Conservation (phyloP, 2,329 filamentous ascomycete genomes). For the Tothia fuscella region DNA sequence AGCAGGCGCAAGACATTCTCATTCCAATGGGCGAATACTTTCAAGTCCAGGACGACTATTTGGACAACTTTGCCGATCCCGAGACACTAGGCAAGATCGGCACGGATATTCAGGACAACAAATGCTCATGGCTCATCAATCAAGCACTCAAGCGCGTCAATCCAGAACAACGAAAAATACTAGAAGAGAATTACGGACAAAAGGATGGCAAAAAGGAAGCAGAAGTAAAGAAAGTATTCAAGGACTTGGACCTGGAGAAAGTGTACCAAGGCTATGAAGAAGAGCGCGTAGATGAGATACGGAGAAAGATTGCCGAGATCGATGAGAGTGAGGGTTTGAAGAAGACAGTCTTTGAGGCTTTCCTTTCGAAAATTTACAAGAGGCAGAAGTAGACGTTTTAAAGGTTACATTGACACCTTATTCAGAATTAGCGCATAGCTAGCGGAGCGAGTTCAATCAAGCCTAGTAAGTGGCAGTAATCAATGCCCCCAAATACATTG, state of each 20-base stretch:
- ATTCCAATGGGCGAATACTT: slow-evolving; percentile 98
- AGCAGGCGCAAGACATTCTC: slow-evolving; percentile 79
- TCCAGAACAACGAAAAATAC: slow-evolving; percentile 73
- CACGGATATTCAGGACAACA: slow-evolving; percentile 98
- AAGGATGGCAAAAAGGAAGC: slow-evolving; percentile 79
- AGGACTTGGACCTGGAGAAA: slow-evolving; percentile 73
- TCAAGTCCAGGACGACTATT: slow-evolving; percentile 97
- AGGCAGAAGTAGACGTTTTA: slow-evolving; percentile 77
- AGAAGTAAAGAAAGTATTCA: slow-evolving; percentile 76
- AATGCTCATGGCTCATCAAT: slow-evolving; percentile 98
- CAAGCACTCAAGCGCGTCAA: slow-evolving; percentile 72
- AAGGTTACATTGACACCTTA: no score
- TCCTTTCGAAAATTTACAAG: slow-evolving; percentile 97
- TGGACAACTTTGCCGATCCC: slow-evolving; percentile 92
- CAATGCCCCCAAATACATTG: no score
- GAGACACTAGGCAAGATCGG: slow-evolving; percentile 95
- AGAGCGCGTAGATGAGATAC: slow-evolving; percentile 67
- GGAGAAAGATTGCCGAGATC: slow-evolving; percentile 59
- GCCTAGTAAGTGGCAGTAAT: no score
- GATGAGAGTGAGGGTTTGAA: slow-evolving; percentile 85
- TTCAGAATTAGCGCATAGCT: no score
- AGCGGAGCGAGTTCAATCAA: no score
- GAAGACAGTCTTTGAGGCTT: slow-evolving; percentile 78
- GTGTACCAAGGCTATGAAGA: slow-evolving; percentile 86
- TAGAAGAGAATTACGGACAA: slow-evolving; percentile 87